Base-by-base conservation (phyloP, 495 filamentous ascomycete genomes). In the Hypoxylon fuscum region DNA sequence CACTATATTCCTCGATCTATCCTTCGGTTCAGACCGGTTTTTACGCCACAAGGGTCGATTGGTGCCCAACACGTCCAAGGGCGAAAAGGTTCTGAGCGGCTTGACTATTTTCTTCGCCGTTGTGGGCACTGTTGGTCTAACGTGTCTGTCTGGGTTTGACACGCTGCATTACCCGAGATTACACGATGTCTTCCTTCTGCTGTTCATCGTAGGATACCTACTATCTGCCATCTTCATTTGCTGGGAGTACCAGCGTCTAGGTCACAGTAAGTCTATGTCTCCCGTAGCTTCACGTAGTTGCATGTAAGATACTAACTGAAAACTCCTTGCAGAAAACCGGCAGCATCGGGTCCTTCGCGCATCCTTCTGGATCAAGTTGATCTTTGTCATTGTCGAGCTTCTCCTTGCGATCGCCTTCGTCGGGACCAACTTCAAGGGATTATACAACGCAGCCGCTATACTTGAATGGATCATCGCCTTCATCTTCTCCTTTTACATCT, bases 181-280 rank as follows among this genome's bases (percentile, higher is more conserved):
- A 35, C 95, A 98, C 72, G 79, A 90, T 63, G 76, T 87, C 6
- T 96, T 96, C 73, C 76, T 98, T 45, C 74, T 85, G 1, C 72
- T 98, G 35, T 98, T 98, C 73, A 90, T 98, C 76, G 88, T 72
- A 48, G 91, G 87, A n/a, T 89, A 94, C 68, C 75, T 96, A 21
- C 66, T 96, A 25, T 90, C 86, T 14, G 92, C 92, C 34, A 84
- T 96, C 49, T 89, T 92, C 68, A 89, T 93, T 59, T 96, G 92
- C 77, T 85, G 85, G 75, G 93, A 97, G 66, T 97, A 96, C 72
- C 85, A 93, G 61, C 86, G 88, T 0, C 80, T 98, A 0, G 92
- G 93, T 25, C 86, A 87, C 46, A 86, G 82, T 81, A 70, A 32
- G 78, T 68, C 29, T 53, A 17, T 45, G 40, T 44, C 31, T 34